Evolutionary conservation across 805 yeast genomes (phyloP), one percentile per base, ranked within the genome.

Genomic region (Torulaspora gathmanii): DNA sequence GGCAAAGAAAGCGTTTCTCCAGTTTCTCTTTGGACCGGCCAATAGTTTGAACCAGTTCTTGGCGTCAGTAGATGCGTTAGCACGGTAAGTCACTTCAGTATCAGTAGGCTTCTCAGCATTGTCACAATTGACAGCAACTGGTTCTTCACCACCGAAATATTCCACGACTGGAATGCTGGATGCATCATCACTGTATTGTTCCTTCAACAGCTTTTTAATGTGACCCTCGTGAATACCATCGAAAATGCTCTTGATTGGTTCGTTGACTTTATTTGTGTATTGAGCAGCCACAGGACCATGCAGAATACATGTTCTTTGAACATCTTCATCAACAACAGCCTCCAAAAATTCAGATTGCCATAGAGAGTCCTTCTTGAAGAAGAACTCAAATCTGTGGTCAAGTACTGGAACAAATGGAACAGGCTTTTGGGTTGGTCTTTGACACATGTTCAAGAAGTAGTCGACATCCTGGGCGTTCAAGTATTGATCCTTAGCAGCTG

Each of bases 211-310:
- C 56, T 68, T 79, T 46, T 71, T 70, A 63, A 93, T 84, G 70
- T 90, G 97, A 49, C 96, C 96, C 29, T 89, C 80, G 62, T 93
- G 96, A 51, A 93, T 83, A 56, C 77, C 72, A 64, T 91, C 97
- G 71, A 93, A 71, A 57, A 93, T 89, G 36, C 84, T 86, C 69
- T 86, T 82, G 63, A 93, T 86, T 60, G 99, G 98, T 72, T 88
- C 96, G 64, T 93, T 82, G 50, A 86, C 93, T 63, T 76, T 74
- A 60, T 77, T 85, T 58, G 97, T 82, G 74, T 73, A 90, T 70
- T 83, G 89, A 58, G 96, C 96, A 58, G 99, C 95, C 56, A 93
- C 98, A 42, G 99, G 99, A 58, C 99, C 98, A 61, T 89, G 96
- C 61, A 93, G 78, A 56, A 93, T 89, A 85, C 99, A 95, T n/a